Base-by-base conservation (phyloP, 371 early-diverging fungal species). In the Apophysomyces elegans region DNA sequence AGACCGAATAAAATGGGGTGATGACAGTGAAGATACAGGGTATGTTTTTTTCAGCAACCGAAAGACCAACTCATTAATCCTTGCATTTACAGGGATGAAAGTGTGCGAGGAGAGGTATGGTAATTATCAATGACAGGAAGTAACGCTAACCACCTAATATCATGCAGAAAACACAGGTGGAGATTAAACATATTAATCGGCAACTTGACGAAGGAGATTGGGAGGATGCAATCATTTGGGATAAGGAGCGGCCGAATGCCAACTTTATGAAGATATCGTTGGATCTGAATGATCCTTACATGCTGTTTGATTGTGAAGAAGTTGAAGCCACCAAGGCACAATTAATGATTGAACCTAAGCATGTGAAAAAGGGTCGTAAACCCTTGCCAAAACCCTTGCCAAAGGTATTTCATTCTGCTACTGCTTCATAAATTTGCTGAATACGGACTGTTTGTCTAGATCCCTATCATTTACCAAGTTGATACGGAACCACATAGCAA, bases 1-100 rank as follows among this genome's bases (percentile, higher is more conserved):
- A 67, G 88, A 91, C 41, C 77, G 86, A 11, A 90, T 96, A 58
- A 56, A 91, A 14, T 96, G 97, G 97, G 88, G 88, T 32, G 88
- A 83, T 37, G 83, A 79, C 18, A 56, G 63, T n/a, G 59, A 50
- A 44, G 67, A 39, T 18, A 61, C 32, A 32, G 14, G 61, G 11
- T 41, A 70, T 18, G 18, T 38, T 58, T n/a, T 18, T 26, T 26
- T 6, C 7, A 16, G 9, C 54, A n/a, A 21, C 54, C 21, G 21
- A 50, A 26, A 50, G 8, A 21, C 2, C 21, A 21, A 26, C 21
- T 50, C 16, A 50, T 21, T 9, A 21, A 50, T 21, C 5, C 1
- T 50, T 21, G 54, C 21, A 9, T 50, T 50, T 4, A 50, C 21
- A 50, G 54, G 16, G 54, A 50, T 7, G 21, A 50, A 41, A 41